Base-by-base conservation (phyloP, 768 basidiomycete species). In the Lentinula sp. region DNA sequence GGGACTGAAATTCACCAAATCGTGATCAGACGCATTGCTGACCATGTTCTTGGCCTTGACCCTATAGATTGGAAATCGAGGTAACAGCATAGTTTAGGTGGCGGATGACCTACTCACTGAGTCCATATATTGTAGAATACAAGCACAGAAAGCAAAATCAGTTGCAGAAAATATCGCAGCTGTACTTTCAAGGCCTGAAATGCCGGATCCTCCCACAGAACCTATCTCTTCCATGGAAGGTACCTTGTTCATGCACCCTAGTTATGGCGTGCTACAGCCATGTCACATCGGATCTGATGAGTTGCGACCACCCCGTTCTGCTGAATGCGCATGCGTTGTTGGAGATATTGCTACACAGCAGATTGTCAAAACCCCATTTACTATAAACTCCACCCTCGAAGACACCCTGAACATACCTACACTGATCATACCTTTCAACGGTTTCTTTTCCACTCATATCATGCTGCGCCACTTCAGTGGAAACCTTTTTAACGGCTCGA, bases 1-100 rank as follows among this genome's bases (percentile, higher is more conserved):
- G 78, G 76, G 9, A 64, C 63, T 8, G 67, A 62, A 34, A 61
- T 79, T 34, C 63, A 73, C 18, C 74, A 78, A 61, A 63, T 72
- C 35, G 73, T 75, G 8, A 77, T 77, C 52, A 76, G 69, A 66
- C 66, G 73, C 11, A 73, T 79, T n/a, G 67, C 69, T 5, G 77
- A 79, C 23, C 71, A 76, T 11, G 39, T 76, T 3, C 65, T 79
- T 2, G 67, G 68, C 1, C 61, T 78, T 31, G 62, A 70, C 21
- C 62, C 68, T 18, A 65, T 77, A 7, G 73, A 78, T 54, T 79
- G 78, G 78, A 72, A 75, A 52, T 63, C 68, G 6, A 70, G 76
- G 75, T 77, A 43, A 8, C 37, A 35, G 64, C 18, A 7, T 11
- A 21, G 28, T 1, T 39, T 49, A 32, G 42, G 5, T 18, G 60